phyloP scores from a whole-genome alignment of 2,329 filamentous ascomycete species.

The Colletotrichum filicis region DNA sequence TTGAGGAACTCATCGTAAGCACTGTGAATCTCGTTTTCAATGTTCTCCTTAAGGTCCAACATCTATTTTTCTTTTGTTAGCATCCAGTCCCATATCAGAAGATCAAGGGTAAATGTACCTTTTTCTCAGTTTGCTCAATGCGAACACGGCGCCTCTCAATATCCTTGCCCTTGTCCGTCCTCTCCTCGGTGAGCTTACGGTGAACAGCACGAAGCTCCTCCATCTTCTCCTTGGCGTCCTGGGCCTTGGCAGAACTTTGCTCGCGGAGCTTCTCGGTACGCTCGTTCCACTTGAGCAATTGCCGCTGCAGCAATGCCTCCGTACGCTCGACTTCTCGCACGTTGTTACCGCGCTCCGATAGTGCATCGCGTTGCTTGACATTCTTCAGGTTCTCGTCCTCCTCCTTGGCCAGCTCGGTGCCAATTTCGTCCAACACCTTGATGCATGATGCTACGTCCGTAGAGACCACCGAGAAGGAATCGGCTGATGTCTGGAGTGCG shows the following conservation, averaged over 20 bases:
- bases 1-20: conserved; percentile 96
- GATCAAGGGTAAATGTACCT: conserved; percentile 67
- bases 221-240: conserved; percentile 87
- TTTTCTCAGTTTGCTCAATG: conserved; percentile 98
- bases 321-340: conserved; percentile 92
- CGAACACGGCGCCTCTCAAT: conserved; percentile 92
- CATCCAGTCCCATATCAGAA: conserved; percentile 28
- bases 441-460: conserved; percentile 89
- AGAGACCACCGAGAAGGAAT: conserved; percentile 87
- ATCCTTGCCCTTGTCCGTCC: conserved; percentile 86
- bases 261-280: conserved; percentile 86
- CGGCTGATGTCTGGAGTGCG: conserved; percentile 89
- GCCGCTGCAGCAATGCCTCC: conserved; percentile 84
- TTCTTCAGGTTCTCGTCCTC: conserved; percentile 89
- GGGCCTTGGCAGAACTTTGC: conserved; percentile 83
- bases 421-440: conserved; percentile 88
- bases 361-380: conserved; percentile 83
- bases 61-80: conserved; percentile 69
- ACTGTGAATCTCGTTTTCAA: conserved; percentile 91
- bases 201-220: conserved; percentile 87
- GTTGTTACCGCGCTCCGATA: conserved; percentile 88
- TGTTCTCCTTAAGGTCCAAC: conserved; percentile 96
- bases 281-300: conserved; percentile 87
- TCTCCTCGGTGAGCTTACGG: conserved; percentile 83
- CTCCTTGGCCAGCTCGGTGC: conserved; percentile 86